A percentile compares a stretch with the other conserved stretches of the same genome.
Evolutionary conservation across 179 eudicot species (phyloP).

Genomic region (Heliamphora pulchella): DNA sequence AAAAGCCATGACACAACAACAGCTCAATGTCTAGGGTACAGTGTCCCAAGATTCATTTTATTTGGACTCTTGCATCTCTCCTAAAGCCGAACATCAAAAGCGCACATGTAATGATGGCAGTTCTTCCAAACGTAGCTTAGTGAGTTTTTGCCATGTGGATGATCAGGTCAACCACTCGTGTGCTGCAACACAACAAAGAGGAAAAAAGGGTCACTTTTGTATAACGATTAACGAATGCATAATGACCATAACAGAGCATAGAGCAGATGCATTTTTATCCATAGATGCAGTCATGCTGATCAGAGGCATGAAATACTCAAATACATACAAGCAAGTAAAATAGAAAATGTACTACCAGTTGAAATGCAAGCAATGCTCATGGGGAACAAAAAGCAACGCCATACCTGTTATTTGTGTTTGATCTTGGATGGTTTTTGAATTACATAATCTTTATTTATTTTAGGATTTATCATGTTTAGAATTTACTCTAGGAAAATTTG

Average conservation of each 20-base stretch:
- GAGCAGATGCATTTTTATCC: neutral
- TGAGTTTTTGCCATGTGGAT: slow-evolving; percentile 40
- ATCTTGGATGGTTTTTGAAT: too few relatives aligned
- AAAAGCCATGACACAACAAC: neutral
- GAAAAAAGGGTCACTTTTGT: neutral
- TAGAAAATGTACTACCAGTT: neutral
- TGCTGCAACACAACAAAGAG: slow-evolving; percentile 28
- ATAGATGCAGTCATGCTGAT: neutral
- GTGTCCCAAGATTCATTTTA: neutral
- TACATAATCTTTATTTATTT: too few relatives aligned
- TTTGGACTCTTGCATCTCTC: neutral
- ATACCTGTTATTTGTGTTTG: too few relatives aligned
- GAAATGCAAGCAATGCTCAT: too few relatives aligned
- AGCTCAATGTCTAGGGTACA: neutral
- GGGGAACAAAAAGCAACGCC: too few relatives aligned
- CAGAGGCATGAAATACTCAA: neutral
- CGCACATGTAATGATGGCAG: too few relatives aligned
- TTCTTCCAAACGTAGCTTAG: slow-evolving; percentile 2
- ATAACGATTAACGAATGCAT: neutral
- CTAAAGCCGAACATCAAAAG: neutral
- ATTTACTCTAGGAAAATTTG: too few relatives aligned
- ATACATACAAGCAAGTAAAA: neutral
- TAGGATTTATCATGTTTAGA: too few relatives aligned
- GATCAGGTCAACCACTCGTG: slow-evolving; percentile 69
- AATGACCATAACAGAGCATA: neutral